A percentile compares a stretch with the other conserved stretches of the same genome.
phyloP scores from a whole-genome alignment of 2,329 filamentous ascomycete genomes.

The Ilyonectria sp. region DNA sequence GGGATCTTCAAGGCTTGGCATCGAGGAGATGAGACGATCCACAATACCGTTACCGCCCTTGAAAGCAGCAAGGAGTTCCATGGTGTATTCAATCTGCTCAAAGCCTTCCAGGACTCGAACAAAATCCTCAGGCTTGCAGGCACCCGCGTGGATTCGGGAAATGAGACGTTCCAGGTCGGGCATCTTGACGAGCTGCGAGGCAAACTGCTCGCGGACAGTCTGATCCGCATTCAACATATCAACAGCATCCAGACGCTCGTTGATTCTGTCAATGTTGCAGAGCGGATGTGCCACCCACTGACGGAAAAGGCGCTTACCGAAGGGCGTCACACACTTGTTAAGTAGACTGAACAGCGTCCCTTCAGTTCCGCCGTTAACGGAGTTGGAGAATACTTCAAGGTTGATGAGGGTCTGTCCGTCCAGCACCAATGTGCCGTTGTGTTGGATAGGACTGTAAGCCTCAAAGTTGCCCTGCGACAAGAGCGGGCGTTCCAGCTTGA shows the following conservation, averaged over 20 bases:
- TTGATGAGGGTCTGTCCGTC: conserved; percentile 98
- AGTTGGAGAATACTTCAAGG: conserved; percentile 96
- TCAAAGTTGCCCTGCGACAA: conserved; percentile 92
- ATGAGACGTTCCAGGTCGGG: conserved; percentile 95
- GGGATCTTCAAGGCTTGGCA: conserved; percentile 85
- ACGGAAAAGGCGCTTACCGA: conserved; percentile 94
- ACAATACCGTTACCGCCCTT: conserved; percentile 87
- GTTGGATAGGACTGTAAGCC: conserved; percentile 91
- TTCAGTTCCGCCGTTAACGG: conserved; percentile 85
- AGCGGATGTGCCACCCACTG: conserved; percentile 98
- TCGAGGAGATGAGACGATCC: conserved; percentile 83
- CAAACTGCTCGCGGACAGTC: conserved; percentile 87
- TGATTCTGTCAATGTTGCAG: conserved; percentile 88
- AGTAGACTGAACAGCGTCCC: conserved; percentile 93
- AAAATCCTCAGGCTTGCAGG: conserved; percentile 93
- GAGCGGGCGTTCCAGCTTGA: conserved; percentile 91
- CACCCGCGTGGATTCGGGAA: conserved; percentile 92
- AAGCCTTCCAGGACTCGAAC: conserved; percentile 95
- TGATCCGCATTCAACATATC: conserved; percentile 91
- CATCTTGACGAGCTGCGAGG: conserved; percentile 89
- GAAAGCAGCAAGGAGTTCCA: conserved; percentile 82
- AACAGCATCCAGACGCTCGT: conserved; percentile 93
- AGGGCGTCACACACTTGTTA: conserved; percentile 95
- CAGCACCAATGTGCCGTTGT: conserved; percentile 91
- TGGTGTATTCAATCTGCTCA: conserved; percentile 97